A percentile compares a stretch with the other conserved stretches of the same genome.
These are phyloP conservation scores for Voacanga thouarsii DNA, from an alignment of 257 asterid species.

Conservation along the genomic window DNA sequence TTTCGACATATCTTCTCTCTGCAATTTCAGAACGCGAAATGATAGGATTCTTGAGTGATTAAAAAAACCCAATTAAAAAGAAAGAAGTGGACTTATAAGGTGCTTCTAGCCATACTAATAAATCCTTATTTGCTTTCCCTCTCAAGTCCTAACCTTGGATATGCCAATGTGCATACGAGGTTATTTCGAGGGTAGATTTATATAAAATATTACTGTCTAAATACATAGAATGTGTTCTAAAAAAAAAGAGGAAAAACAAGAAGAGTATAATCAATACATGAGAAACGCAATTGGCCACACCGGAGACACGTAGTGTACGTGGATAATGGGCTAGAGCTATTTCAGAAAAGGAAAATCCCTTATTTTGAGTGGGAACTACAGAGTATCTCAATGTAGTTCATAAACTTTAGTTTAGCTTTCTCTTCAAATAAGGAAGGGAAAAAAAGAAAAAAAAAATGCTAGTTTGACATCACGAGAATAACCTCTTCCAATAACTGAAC, in stretches of 20 bases:
- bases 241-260: neutral
- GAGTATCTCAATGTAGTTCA: neutral
- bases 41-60: neutral
- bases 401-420: neutral
- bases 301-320: neutral
- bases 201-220: neutral
- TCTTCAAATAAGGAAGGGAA: no score
- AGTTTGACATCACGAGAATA: conserved; percentile 23
- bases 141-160: neutral
- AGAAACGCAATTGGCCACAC: neutral
- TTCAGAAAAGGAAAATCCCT: conserved; percentile 3
- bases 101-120: neutral
- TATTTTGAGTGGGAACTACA: neutral
- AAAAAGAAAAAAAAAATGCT: no score
- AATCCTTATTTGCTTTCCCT: neutral
- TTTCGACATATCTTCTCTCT: conserved; percentile 82
- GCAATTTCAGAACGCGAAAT: conserved; percentile 22
- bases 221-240: no score
- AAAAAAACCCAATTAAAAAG: neutral
- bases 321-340: neutral
- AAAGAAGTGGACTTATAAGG: neutral
- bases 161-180: conserved; percentile 9
- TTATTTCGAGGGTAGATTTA: neutral
- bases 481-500: conserved; percentile 7
- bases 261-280: neutral